These are phyloP conservation scores for Backusella australiensis DNA, from an alignment of 192 early-diverging fungal species.

Conservation along the genomic window DNA sequence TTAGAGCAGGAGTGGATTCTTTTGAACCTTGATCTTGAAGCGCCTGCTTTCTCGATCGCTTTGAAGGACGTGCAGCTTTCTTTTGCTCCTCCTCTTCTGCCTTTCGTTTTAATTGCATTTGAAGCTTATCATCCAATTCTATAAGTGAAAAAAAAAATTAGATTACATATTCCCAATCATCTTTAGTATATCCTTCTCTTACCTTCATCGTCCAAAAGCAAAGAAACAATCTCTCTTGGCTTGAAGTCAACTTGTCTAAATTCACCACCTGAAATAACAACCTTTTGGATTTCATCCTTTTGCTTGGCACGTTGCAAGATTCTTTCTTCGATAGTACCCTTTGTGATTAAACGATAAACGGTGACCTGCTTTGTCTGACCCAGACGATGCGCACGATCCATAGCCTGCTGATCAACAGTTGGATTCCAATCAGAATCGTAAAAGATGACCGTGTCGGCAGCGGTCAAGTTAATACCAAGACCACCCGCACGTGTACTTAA, in stretches of 20 bases:
- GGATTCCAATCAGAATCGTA: slow-evolving; percentile 91
- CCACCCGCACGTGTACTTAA: slow-evolving; percentile 85
- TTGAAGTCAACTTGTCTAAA: slow-evolving; percentile 83
- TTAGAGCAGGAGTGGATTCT: slow-evolving; percentile 13
- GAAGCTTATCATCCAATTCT: slow-evolving; percentile 54
- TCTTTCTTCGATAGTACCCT: slow-evolving; percentile 79
- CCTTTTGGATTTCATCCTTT: slow-evolving; percentile 93
- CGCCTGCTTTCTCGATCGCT: slow-evolving; percentile 23
- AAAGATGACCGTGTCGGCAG: slow-evolving; percentile 87
- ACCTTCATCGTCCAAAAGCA: slow-evolving; percentile 77
- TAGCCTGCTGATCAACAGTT: slow-evolving; percentile 89
- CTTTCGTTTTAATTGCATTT: slow-evolving; percentile 56
- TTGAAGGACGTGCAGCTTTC: slow-evolving; percentile 11
- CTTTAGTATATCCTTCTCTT: not conserved
- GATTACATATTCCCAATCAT: not conserved
- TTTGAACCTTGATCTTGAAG: not conserved
- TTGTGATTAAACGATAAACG: slow-evolving; percentile 81
- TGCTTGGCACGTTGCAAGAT: slow-evolving; percentile 79
- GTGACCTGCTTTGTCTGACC: slow-evolving; percentile 86
- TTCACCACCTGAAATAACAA: slow-evolving; percentile 91
- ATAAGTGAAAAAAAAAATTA: not conserved
- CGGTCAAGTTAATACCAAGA: slow-evolving; percentile 88
- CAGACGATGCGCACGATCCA: slow-evolving; percentile 85
- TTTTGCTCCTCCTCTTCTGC: slow-evolving; percentile 49
- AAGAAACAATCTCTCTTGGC: slow-evolving; percentile 84